A percentile compares a stretch with the other conserved stretches of the same genome.
Conservation (phyloP, 257 asterid species). For the Forsythia suspensa region DNA sequence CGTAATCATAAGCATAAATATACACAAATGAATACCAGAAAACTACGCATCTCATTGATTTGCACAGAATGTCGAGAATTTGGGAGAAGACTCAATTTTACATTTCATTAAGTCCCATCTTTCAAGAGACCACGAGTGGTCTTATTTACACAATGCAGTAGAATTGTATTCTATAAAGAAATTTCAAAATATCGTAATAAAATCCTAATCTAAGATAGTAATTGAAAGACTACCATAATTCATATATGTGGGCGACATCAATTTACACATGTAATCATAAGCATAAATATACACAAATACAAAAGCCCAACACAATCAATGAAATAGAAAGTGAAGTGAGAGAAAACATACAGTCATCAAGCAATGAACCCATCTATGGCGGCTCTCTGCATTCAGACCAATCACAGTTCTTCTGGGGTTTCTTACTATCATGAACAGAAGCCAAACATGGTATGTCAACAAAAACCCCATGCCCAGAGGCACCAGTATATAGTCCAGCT, state of each 20-base stretch:
- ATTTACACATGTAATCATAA: neutral
- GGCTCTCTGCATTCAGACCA: conserved; percentile 72
- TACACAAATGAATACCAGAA: neutral
- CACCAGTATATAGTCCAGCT: conserved; percentile 63
- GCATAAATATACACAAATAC: neutral
- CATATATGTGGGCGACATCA: too few species aligned
- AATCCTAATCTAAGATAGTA: too few species aligned
- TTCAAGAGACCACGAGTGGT: too few species aligned
- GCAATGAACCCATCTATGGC: conserved; percentile 68
- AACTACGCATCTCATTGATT: too few species aligned
- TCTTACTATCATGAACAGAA: conserved; percentile 43
- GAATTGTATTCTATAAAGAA: too few species aligned
- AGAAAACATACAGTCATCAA: conserved; percentile 65
- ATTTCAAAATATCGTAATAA: too few species aligned
- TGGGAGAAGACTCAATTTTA: too few species aligned
- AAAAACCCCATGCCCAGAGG: conserved; percentile 65
- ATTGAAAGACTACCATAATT: too few species aligned
- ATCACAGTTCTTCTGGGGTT: conserved; percentile 63
- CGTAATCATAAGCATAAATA: neutral
- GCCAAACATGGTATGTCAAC: conserved; percentile 66
- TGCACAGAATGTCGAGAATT: too few species aligned
- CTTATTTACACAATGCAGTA: too few species aligned
- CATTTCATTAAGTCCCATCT: too few species aligned
- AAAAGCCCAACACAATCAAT: neutral
- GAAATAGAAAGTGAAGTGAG: neutral